phyloP scores from a whole-genome alignment of 2,329 filamentous ascomycete genomes.

The Ophiocordyceps polyrhachis-furcata region DNA sequence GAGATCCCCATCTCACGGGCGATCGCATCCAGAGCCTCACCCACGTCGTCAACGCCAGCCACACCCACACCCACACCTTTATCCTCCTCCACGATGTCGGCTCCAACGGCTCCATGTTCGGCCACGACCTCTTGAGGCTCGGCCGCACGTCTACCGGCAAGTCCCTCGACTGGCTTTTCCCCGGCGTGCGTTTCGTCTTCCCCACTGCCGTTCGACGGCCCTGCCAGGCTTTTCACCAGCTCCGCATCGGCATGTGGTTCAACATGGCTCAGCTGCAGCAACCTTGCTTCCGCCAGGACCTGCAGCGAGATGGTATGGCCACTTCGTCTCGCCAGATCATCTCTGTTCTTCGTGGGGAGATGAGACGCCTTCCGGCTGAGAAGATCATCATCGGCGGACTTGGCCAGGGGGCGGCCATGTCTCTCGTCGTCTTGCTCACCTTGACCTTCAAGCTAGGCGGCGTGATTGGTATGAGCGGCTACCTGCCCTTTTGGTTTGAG shows the following conservation, averaged over 20 bases:
- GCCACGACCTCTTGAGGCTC: conserved; percentile 13
- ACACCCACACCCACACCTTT: conserved; percentile 9
- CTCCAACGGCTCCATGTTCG: conserved; percentile 15
- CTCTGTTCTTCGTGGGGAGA: conserved; percentile 15
- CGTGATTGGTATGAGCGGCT: conserved; percentile 28
- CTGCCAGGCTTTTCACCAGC: conserved; percentile 21
- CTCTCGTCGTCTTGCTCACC: conserved; percentile 21
- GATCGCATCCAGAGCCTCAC: not conserved
- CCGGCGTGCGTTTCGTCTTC: conserved; percentile 28
- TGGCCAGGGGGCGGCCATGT: conserved; percentile 33
- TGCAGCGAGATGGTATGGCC: conserved; percentile 24
- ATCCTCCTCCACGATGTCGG: conserved; percentile 14
- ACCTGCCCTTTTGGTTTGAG: conserved; percentile 20
- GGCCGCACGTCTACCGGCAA: conserved; percentile 5
- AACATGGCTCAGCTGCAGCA: conserved; percentile 23
- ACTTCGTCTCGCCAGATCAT: conserved; percentile 20
- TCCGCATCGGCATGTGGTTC: conserved; percentile 31
- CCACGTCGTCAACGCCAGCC: conserved; percentile 7
- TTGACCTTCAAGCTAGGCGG: conserved; percentile 19
- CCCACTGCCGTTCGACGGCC: conserved; percentile 27
- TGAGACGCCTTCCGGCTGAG: conserved; percentile 7
- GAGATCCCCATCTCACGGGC: not conserved
- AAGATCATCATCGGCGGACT: conserved; percentile 31
- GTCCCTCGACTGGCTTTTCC: conserved; percentile 14
- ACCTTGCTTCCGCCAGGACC: conserved; percentile 19